A percentile compares a stretch with the other conserved stretches of the same genome.
These are phyloP conservation scores for Nyssa sinensis DNA, from an alignment of 148 eudicot genomes.

Conservation along the genomic window DNA sequence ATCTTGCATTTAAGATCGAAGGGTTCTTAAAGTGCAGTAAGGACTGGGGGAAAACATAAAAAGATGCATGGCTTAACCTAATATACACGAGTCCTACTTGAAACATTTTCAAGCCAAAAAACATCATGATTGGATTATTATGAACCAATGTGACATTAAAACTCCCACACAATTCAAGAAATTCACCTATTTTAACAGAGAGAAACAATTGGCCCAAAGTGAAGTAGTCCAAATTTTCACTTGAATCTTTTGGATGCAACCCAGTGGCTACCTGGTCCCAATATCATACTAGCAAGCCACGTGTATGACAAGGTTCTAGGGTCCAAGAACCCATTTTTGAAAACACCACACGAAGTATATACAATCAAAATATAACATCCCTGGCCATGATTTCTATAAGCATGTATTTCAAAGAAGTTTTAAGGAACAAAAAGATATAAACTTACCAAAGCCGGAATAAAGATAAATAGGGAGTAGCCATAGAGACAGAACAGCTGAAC, in stretches of 20 bases:
- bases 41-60: too few relatives aligned
- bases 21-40: too few relatives aligned
- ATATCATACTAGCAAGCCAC: background rate
- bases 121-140: background rate
- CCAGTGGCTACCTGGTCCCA: background rate
- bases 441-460: constrained; percentile 89
- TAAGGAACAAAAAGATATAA: background rate
- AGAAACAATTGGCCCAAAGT: too few relatives aligned
- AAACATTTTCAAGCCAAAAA: background rate
- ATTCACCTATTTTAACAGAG: too few relatives aligned
- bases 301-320: background rate
- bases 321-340: background rate
- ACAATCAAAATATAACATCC: background rate
- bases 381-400: background rate
- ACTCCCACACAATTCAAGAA: too few relatives aligned
- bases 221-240: too few relatives aligned
- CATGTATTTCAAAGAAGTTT: background rate
- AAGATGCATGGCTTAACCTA: background rate
- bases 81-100: too few relatives aligned
- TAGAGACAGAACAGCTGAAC: constrained; percentile 91
- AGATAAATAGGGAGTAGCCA: constrained; percentile 84
- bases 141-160: background rate
- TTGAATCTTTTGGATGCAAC: background rate
- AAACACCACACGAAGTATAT: background rate
- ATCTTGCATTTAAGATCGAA: background rate